Conservation (phyloP, 345 rosid species). For the Dipteronia dyeriana region DNA sequence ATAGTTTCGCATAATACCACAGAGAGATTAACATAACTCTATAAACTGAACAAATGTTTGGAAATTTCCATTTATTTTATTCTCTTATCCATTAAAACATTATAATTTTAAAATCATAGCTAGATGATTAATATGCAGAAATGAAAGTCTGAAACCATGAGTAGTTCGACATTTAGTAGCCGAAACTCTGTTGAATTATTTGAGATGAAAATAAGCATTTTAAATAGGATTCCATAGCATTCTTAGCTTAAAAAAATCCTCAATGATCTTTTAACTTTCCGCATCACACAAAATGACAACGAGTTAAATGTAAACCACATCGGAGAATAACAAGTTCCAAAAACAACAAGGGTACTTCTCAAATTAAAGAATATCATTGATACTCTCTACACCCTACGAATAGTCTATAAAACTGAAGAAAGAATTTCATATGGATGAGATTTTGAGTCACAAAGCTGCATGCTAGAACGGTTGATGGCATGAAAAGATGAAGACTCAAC, state of each 20-base stretch:
- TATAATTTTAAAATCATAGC: neutral
- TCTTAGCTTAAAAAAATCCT: neutral
- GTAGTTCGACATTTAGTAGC: neutral
- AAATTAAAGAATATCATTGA: neutral
- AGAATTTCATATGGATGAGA: neutral
- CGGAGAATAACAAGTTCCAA: neutral
- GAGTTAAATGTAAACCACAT: neutral
- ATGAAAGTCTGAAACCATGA: neutral
- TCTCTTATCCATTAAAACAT: neutral
- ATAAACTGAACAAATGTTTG: neutral
- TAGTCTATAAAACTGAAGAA: conserved; percentile 4
- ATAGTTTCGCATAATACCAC: neutral
- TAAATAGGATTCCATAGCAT: neutral
- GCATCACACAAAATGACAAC: neutral
- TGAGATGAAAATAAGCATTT: neutral
- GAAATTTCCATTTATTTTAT: neutral
- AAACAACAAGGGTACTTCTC: neutral
- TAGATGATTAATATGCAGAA: neutral
- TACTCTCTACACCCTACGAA: neutral
- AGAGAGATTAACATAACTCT: neutral
- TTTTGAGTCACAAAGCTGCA: neutral
- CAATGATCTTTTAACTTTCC: neutral
- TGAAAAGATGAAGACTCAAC: neutral
- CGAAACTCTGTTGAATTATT: neutral
- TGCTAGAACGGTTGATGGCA: neutral